Percentiles rank a stretch among this genome's conserved stretches.
Evolutionary conservation across 176 grass and related monocot species (phyloP).

Genomic region (Oryza rufipogon): DNA sequence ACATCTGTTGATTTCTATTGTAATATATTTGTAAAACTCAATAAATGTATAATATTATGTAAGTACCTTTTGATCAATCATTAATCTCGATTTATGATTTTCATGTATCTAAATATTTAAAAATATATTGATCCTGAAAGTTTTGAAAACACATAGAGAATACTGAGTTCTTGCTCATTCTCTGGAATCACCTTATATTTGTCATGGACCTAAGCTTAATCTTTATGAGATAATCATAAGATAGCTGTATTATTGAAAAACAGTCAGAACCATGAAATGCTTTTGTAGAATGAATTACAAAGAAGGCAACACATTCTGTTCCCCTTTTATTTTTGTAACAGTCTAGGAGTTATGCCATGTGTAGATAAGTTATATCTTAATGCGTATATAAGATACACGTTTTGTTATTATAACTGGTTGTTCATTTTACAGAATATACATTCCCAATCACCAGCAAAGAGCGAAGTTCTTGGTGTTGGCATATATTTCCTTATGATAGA

Average conservation of each 20-base stretch:
- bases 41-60: not conserved
- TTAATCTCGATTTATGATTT: not conserved
- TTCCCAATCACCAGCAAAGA: conserved; percentile 49
- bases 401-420: conserved; percentile 27
- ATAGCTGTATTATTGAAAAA: conserved; percentile 18
- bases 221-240: conserved; percentile 23
- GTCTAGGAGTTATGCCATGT: conserved; percentile 5
- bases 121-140: not conserved
- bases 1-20: not conserved
- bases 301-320: not conserved
- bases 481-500: conserved; percentile 88
- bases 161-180: conserved; percentile 5
- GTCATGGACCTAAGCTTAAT: not conserved
- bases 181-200: conserved; percentile 21
- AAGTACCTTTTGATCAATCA: not conserved
- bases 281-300: conserved; percentile 19
- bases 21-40: not conserved
- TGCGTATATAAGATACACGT: conserved; percentile 2
- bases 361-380: conserved; percentile 17
- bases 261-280: not conserved
- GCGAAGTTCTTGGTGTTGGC: conserved; percentile 49
- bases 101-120: not conserved
- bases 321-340: not conserved
- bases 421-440: conserved; percentile 61
- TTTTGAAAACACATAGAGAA: not conserved